Evolutionary conservation across 305 asterid species (phyloP).

Genomic region (Solanum aculeatissimum): DNA sequence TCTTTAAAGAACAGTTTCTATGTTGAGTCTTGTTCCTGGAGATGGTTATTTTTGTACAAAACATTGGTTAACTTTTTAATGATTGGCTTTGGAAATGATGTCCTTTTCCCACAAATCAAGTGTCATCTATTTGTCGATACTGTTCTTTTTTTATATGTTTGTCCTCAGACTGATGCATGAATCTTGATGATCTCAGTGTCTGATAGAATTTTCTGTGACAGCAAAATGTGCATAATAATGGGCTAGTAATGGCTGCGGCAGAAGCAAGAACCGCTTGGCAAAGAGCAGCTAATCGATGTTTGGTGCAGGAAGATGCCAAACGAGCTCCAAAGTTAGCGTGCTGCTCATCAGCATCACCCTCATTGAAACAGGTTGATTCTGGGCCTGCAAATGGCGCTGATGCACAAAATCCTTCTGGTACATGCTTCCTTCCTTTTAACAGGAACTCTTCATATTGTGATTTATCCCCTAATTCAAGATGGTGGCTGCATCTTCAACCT

Average conservation of each 20-base stretch:
- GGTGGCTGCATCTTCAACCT: constrained; percentile 62
- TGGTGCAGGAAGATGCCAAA: constrained; percentile 91
- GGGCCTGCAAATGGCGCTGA: constrained; percentile 19
- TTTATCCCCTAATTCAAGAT: constrained; percentile 61
- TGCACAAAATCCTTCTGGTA: constrained; percentile 28
- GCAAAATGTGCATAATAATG: constrained; percentile 25
- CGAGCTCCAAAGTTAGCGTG: constrained; percentile 88
- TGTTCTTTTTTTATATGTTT: background rate
- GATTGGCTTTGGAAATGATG: background rate
- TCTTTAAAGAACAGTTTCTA: background rate
- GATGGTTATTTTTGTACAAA: background rate
- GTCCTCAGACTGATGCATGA: background rate
- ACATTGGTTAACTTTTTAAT: background rate
- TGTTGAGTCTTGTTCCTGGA: background rate
- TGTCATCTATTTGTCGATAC: background rate
- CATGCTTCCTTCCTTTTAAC: constrained; percentile 25
- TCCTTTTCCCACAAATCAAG: background rate
- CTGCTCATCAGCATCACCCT: constrained; percentile 43
- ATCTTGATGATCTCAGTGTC: background rate
- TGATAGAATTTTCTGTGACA: background rate
- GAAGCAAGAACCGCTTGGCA: constrained; percentile 96
- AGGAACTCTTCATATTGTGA: constrained; percentile 37
- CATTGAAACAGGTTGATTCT: constrained; percentile 27
- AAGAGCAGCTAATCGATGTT: constrained; percentile 76
- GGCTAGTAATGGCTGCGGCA: constrained; percentile 62